phyloP scores from a whole-genome alignment of 306 rosid species.

The Coriaria nepalensis region DNA sequence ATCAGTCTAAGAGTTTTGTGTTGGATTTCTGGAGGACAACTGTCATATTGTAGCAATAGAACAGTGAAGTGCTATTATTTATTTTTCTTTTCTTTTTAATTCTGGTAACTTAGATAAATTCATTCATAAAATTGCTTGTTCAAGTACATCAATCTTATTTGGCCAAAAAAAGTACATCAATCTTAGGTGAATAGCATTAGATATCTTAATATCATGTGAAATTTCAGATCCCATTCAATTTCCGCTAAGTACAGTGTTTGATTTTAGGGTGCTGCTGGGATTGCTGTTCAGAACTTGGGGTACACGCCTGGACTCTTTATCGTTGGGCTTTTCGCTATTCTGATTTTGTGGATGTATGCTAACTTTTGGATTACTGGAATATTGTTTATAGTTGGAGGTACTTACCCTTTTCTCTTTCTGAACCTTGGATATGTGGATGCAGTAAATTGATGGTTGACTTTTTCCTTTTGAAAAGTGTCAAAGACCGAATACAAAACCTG shows the following conservation, averaged over 20 bases:
- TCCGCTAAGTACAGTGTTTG: conserved; percentile 27
- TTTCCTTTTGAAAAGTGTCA: not conserved
- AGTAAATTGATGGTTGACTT: not conserved
- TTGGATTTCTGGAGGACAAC: not conserved
- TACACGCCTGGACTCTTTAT: conserved; percentile 92
- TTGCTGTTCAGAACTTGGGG: conserved; percentile 75
- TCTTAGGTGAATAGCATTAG: not conserved
- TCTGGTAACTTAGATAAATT: not conserved
- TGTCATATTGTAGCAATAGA: not conserved
- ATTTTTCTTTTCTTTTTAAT: not conserved
- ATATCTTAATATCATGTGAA: not conserved
- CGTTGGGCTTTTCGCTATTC: conserved; percentile 85
- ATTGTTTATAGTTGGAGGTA: conserved; percentile 91
- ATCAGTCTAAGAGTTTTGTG: no score
- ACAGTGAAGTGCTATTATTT: not conserved
- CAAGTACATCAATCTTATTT: conserved; percentile 1
- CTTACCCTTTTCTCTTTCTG: conserved; percentile 7
- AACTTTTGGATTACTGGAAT: conserved; percentile 94
- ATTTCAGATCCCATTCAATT: conserved; percentile 13
- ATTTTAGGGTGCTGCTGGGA: conserved; percentile 70
- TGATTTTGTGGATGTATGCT: conserved; percentile 92
- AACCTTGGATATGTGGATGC: conserved; percentile 4
- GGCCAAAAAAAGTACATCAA: no score
- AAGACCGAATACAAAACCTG: no score
- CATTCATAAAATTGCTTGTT: not conserved